Conservation (phyloP, 2,329 filamentous ascomycete genomes). For the Pseudogymnoascus sp. region DNA sequence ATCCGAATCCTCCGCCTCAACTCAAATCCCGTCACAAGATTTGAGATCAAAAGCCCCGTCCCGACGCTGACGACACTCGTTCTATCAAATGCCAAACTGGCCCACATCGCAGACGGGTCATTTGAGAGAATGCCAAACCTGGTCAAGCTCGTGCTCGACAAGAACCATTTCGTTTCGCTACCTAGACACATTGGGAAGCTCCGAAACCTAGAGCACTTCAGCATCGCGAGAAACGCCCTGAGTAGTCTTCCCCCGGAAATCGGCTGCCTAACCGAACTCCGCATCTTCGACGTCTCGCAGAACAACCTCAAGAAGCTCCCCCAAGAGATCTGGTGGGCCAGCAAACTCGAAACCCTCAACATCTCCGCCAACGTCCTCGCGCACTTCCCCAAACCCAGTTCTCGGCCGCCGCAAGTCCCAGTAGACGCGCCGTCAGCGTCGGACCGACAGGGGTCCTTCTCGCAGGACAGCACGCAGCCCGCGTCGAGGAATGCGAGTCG, state of each 20-base stretch:
- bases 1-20: constrained; percentile 83
- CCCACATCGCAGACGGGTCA: constrained; percentile 77
- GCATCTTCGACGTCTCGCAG: constrained; percentile 79
- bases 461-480: constrained; percentile 15
- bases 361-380: constrained; percentile 91
- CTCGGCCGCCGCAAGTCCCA: constrained; percentile 58
- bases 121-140: constrained; percentile 84
- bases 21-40: constrained; percentile 91
- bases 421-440: constrained; percentile 38
- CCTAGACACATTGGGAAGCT: constrained; percentile 80
- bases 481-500: constrained; percentile 61
- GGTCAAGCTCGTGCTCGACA: constrained; percentile 82
- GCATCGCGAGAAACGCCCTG: constrained; percentile 86
- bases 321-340: constrained; percentile 92
- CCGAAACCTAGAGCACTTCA: constrained; percentile 80
- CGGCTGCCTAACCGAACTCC: constrained; percentile 77
- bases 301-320: constrained; percentile 90
- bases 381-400: constrained; percentile 80
- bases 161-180: constrained; percentile 90
- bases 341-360: constrained; percentile 84
- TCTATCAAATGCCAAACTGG: constrained; percentile 83
- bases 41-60: constrained; percentile 71
- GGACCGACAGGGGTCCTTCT: constrained; percentile 15
- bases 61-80: constrained; percentile 82
- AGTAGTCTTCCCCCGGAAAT: constrained; percentile 80